Conservation (phyloP, 345 rosid species). For the Rhodomyrtus tomentosa region DNA sequence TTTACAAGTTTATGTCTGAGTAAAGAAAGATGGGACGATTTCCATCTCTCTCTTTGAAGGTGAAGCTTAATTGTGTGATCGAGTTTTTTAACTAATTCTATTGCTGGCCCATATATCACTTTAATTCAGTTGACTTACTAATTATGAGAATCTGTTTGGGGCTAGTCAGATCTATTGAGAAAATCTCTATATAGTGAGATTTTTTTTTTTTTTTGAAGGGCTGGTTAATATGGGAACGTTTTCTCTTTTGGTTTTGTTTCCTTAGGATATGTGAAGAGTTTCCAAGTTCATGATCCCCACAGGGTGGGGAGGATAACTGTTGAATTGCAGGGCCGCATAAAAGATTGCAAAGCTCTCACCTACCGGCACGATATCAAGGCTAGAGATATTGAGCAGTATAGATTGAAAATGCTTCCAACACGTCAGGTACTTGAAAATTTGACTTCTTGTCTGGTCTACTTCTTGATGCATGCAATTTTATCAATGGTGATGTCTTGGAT, state of each 20-base stretch:
- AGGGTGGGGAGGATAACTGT: conserved; percentile 83
- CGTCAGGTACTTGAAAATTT: conserved; percentile 40
- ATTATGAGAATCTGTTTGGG: background rate
- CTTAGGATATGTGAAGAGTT: conserved; percentile 63
- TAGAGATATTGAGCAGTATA: conserved; percentile 53
- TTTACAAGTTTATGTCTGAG: background rate
- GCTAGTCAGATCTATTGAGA: background rate
- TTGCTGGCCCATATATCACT: background rate
- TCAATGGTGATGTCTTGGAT: background rate
- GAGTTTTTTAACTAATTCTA: background rate
- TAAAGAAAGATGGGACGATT: background rate
- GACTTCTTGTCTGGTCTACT: background rate
- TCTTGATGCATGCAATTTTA: background rate
- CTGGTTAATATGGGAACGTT: background rate
- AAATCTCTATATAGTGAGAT: background rate
- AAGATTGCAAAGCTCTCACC: conserved; percentile 72
- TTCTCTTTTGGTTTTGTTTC: background rate
- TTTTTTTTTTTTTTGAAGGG: background rate
- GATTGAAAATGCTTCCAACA: conserved; percentile 64
- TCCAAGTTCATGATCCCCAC: conserved; percentile 66
- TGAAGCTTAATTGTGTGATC: background rate
- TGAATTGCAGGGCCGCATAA: conserved; percentile 81
- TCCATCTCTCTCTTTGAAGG: background rate
- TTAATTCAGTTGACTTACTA: background rate
- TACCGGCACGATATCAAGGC: conserved; percentile 87